Conservation (phyloP, 352 stramenopile species). For the Phytophthora sansomeana region DNA sequence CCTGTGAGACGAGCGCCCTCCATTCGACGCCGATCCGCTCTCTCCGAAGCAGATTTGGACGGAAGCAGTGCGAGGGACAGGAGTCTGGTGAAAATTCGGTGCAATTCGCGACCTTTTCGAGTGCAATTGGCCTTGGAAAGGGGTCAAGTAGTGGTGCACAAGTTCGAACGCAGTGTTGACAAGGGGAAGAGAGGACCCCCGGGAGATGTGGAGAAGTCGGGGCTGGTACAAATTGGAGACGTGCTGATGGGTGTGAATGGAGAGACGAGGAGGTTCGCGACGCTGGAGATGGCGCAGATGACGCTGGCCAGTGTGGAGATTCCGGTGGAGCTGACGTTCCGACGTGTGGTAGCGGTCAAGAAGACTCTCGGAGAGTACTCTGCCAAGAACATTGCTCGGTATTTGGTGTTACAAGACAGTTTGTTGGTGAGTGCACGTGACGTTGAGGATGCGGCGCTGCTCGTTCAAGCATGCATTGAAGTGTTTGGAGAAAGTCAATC, state of each 20-base stretch:
- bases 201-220: slow-evolving; percentile 51
- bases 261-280: slow-evolving; percentile 51
- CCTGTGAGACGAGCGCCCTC: slow-evolving; percentile 18
- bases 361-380: slow-evolving; percentile 69
- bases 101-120: slow-evolving; percentile 54
- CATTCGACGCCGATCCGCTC: slow-evolving; percentile 34
- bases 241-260: slow-evolving; percentile 72
- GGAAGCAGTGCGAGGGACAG: slow-evolving; percentile 2
- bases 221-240: slow-evolving; percentile 57
- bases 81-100: slow-evolving; percentile 60
- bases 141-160: slow-evolving; percentile 56
- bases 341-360: slow-evolving; percentile 51
- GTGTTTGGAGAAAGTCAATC: slow-evolving; percentile 50
- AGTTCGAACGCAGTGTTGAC: slow-evolving; percentile 46
- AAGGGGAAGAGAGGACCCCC: slow-evolving; percentile 31
- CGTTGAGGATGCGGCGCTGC: slow-evolving; percentile 51
- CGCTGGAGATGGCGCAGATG: slow-evolving; percentile 49
- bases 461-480: slow-evolving; percentile 67
- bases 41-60: slow-evolving; percentile 36
- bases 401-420: slow-evolving; percentile 57
- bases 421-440: slow-evolving; percentile 41
- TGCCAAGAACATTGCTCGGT: slow-evolving; percentile 54
- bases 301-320: slow-evolving; percentile 48
- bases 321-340: slow-evolving; percentile 64
- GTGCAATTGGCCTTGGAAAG: slow-evolving; percentile 53